Evolutionary conservation across 805 yeast genomes (phyloP), one percentile per base, ranked within the genome.

Genomic region (Starmerella bombicola): DNA sequence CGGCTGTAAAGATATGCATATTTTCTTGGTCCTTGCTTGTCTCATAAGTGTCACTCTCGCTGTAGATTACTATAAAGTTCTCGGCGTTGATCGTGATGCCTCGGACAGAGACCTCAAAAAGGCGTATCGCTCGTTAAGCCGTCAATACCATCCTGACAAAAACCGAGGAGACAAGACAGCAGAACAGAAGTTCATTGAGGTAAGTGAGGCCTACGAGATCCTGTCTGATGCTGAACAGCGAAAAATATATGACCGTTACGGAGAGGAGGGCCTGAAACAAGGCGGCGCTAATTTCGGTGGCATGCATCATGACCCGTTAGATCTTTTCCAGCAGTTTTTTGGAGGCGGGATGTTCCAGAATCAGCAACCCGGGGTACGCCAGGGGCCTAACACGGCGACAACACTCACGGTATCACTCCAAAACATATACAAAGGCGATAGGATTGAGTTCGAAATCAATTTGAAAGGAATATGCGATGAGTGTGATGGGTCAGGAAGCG

Each of bases 71-170:
- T 69, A 70, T 47, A 53, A 65, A 54, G 69, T 85, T 5, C 66
- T 88, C 9, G 96, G 93, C 0, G 69, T 91, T 4, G 54, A 67
- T 9, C 71, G 68, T 46, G 65, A 69, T 50, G 93, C 95, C 0
- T 68, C 69, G 38, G 95, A 83, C 19, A 76, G 71, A 50, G 85
- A 84, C 41, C 82, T 86, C 62, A 84, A 82, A 57, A 71, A 76
- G 38, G 95, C 95, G 0, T 86, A 86, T 58, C 67, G 94, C 50
- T 71, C 74, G 41, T 63, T 88, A 48, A 77, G 86, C 50, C 79
- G 83, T 58, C 81, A 81, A 56, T 84, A 73, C 61, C 98, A 88
- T 56, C 98, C 98, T 2, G 98, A 88, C 61, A 88, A 88, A 64
- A 91, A 88, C 41, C 54, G 58, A 2, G 80, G 78, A 5, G 73